Evolutionary conservation across 2,329 filamentous ascomycete species (phyloP).

Genomic region (Trichophaea hybrida): DNA sequence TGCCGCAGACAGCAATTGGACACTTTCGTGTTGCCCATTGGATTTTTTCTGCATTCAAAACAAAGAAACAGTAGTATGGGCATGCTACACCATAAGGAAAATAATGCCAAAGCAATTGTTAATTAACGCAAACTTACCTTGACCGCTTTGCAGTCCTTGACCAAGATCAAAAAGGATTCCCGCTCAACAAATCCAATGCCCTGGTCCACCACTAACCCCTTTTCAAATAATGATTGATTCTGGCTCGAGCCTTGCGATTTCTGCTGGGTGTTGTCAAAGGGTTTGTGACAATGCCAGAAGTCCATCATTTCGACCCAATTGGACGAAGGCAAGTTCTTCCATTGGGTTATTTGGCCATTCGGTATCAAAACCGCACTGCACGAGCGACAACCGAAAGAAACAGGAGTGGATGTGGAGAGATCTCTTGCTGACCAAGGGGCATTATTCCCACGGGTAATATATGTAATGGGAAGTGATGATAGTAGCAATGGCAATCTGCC

Average conservation of each 20-base stretch:
- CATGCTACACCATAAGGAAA: neutral
- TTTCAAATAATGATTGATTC: slow-evolving; percentile 23
- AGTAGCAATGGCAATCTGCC: slow-evolving; percentile 24
- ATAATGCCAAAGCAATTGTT: neutral
- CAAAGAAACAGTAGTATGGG: neutral
- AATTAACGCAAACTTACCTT: slow-evolving; percentile 24
- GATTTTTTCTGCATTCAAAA: neutral
- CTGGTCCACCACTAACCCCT: slow-evolving; percentile 49
- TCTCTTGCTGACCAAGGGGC: slow-evolving; percentile 45
- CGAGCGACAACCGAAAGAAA: slow-evolving; percentile 29
- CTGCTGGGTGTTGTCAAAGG: slow-evolving; percentile 43
- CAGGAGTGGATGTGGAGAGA: slow-evolving; percentile 31
- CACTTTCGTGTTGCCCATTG: slow-evolving; percentile 33
- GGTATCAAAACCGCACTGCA: slow-evolving; percentile 36
- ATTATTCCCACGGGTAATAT: slow-evolving; percentile 31
- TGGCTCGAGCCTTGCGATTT: slow-evolving; percentile 29
- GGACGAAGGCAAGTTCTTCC: slow-evolving; percentile 90
- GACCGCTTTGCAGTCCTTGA: slow-evolving; percentile 45
- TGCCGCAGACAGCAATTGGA: slow-evolving; percentile 29
- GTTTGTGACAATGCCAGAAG: slow-evolving; percentile 99
- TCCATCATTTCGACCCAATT: slow-evolving; percentile 99
- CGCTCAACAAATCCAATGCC: slow-evolving; percentile 69
- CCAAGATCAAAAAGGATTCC: slow-evolving; percentile 56
- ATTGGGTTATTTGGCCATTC: slow-evolving; percentile 38
- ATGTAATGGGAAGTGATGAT: slow-evolving; percentile 21